These are phyloP conservation scores for Arabis hirsuta DNA, from an alignment of 345 rosid genomes.

Conservation along the genomic window DNA sequence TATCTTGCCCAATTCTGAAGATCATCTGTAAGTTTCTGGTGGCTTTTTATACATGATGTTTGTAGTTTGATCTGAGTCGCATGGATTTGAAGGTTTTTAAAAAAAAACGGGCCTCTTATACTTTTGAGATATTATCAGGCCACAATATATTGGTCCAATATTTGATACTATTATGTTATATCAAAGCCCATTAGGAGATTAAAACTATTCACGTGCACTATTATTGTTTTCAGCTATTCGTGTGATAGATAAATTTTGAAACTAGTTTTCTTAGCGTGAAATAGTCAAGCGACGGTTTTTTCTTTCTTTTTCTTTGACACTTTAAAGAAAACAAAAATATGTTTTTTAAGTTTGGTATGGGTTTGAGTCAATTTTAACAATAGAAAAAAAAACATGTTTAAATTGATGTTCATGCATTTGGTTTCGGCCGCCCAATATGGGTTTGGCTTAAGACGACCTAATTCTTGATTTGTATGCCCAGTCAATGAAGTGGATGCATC, in stretches of 20 bases:
- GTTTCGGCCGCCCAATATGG: slow-evolving; percentile 24
- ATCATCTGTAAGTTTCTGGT: no score
- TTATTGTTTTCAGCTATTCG: not conserved
- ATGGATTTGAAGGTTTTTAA: slow-evolving; percentile 16
- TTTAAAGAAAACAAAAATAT: not conserved
- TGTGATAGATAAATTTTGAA: not conserved
- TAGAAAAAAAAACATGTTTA: slow-evolving; percentile 18
- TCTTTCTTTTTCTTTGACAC: not conserved
- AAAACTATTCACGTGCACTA: not conserved
- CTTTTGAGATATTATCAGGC: not conserved
- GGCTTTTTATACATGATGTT: not conserved
- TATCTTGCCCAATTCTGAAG: no score
- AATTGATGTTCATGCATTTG: slow-evolving; percentile 36
- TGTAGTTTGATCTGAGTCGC: not conserved
- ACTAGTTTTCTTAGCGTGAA: not conserved
- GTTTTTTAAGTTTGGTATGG: not conserved
- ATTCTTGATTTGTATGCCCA: not conserved
- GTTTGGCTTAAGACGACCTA: slow-evolving; percentile 6
- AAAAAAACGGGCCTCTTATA: slow-evolving; percentile 3
- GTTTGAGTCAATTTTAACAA: slow-evolving; percentile 4
- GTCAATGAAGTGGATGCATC: slow-evolving; percentile 25
- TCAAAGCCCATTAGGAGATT: not conserved
- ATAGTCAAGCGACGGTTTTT: slow-evolving; percentile 18
- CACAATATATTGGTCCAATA: not conserved
- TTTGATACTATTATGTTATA: not conserved